A percentile compares a stretch with the other conserved stretches of the same genome.
phyloP scores from a whole-genome alignment of 2,329 filamentous ascomycete species.

The Penicillium sp. region DNA sequence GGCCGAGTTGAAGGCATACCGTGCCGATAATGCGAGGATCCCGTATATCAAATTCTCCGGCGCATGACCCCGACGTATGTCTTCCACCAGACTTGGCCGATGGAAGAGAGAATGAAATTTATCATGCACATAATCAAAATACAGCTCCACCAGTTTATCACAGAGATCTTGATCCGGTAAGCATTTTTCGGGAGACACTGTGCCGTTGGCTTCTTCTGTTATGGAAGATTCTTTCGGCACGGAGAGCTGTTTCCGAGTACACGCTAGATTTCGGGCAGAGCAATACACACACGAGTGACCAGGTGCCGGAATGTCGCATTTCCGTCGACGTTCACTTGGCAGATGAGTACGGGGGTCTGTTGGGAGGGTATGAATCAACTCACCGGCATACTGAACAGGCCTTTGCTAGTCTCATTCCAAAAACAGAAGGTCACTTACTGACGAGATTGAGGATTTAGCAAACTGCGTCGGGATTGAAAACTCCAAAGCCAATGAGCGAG shows the following conservation, averaged over 20 bases:
- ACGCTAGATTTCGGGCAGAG: constrained; percentile 2
- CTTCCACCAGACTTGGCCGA: constrained; percentile 14
- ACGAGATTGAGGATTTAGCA: neutral
- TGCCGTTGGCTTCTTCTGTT: neutral
- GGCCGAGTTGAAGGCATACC: constrained; percentile 5
- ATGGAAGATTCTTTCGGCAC: neutral
- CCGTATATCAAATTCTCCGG: constrained; percentile 15
- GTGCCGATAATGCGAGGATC: constrained; percentile 19
- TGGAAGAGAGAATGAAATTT: constrained; percentile 21
- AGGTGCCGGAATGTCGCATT: constrained; percentile 11
- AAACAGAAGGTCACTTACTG: neutral
- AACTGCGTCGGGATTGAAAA: neutral
- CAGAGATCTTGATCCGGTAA: constrained; percentile 8
- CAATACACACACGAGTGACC: constrained; percentile 14
- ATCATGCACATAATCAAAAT: constrained; percentile 21
- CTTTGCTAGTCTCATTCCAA: constrained; percentile 2
- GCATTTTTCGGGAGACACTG: neutral
- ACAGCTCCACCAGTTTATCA: constrained; percentile 14
- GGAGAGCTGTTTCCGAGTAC: neutral
- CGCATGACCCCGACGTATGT: constrained; percentile 3
- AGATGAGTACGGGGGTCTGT: neutral
- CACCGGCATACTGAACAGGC: constrained; percentile 5
- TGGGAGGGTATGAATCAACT: neutral
- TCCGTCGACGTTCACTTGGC: constrained; percentile 12
- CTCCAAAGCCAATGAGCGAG: neutral